Base-by-base conservation (phyloP, 345 rosid species). In the Gynandropsis gynandra region DNA sequence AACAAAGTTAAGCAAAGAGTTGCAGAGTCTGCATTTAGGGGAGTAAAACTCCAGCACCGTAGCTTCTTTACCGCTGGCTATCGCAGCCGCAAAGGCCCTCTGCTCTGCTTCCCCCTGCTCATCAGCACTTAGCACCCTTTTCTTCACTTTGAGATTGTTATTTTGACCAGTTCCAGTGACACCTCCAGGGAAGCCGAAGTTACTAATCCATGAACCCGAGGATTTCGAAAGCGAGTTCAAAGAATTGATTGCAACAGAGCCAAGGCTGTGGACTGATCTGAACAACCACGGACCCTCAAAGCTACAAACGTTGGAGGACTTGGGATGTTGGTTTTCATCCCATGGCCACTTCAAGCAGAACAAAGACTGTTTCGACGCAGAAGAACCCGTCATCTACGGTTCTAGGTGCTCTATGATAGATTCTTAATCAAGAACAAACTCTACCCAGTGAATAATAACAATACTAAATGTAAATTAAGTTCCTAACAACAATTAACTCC, bases 61-160 rank as follows among this genome's bases (percentile, higher is more conserved):
- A 4, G 89, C 89, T n/a, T 74, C 82, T 66, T 92, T 92, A 70
- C 69, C 63, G 59, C 79, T 76, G 0, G 93, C 89, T 58, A 87
- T 67, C 0, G 95, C 98, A 0, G 76, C 63, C 7, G 98, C 95
- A 27, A 85, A 75, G 11, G 93, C 97, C 36, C 80, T 79, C 39
- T 82, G 97, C 63, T 92, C 95, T 40, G 89, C 86, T 76, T 85
- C 97, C 37, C 82, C 95, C 67, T 87, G 95, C 70, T 79, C 89
- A 41, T 37, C 71, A n/a, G 60, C 64, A 24, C 69, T 75, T 72
- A 76, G 65, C 10, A 50, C 57, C 60, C 67, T 77, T 47, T 62
- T 67, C 18, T 33, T 64, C 20, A 57, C 51, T 63, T 63, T 69
- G 47, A 68, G 50, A 31, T 50, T 35, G 21, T 60, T 35, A 13